Percentiles rank a stretch among this genome's conserved stretches.
These are phyloP conservation scores for Fusarium denticulatum DNA, from an alignment of 2,329 filamentous ascomycete genomes.

Conservation along the genomic window DNA sequence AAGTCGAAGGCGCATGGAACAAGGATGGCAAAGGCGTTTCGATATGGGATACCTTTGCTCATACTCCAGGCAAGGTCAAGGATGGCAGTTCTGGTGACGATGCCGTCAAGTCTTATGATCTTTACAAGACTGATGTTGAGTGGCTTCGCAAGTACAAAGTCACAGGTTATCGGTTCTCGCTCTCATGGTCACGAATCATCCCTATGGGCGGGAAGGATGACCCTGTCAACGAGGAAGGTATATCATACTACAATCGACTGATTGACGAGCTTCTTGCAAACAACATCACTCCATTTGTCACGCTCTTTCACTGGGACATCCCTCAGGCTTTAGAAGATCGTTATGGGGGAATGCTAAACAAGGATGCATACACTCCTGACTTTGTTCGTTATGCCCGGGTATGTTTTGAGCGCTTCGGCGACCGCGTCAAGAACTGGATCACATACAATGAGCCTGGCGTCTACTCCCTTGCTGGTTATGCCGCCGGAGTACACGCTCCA, in stretches of 20 bases:
- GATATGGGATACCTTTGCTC: conserved; percentile 54
- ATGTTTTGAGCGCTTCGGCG: conserved; percentile 38
- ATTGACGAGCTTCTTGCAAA: conserved; percentile 65
- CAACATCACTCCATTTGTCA: conserved; percentile 68
- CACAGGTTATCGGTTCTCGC: conserved; percentile 70
- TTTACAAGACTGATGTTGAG: conserved; percentile 60
- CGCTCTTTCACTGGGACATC: conserved; percentile 73
- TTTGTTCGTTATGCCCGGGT: conserved; percentile 37
- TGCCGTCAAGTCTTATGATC: conserved; percentile 51
- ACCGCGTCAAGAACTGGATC: conserved; percentile 39
- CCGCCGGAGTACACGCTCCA: conserved; percentile 33
- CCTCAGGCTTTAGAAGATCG: conserved; percentile 49
- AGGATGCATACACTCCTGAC: conserved; percentile 33
- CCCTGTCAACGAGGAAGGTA: conserved; percentile 67
- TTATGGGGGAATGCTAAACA: conserved; percentile 36
- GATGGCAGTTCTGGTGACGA: conserved; percentile 54
- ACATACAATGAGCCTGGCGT: conserved; percentile 39
- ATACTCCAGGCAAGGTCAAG: conserved; percentile 51
- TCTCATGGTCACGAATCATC: conserved; percentile 73
- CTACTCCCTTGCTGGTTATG: conserved; percentile 31
- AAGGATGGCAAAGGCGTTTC: conserved; percentile 54
- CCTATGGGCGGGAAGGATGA: conserved; percentile 71
- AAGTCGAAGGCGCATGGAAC: conserved; percentile 55
- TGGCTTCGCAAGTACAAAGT: conserved; percentile 68
- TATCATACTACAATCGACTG: conserved; percentile 68